Evolutionary conservation across 139 green algal genomes (phyloP).

Genomic region (Raphidocelis subcapitata): DNA sequence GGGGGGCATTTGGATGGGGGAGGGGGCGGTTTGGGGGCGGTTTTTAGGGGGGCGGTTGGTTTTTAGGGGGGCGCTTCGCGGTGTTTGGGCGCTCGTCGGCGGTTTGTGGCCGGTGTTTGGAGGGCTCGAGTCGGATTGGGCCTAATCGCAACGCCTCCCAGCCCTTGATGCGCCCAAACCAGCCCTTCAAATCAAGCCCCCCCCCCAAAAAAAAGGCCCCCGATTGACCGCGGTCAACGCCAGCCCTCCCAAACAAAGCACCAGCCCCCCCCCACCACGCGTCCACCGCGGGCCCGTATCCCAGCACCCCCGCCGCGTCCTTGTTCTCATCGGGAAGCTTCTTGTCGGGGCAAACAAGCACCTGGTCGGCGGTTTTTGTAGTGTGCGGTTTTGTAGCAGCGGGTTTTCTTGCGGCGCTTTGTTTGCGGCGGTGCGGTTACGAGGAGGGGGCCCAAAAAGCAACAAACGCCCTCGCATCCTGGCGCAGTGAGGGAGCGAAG

Average conservation of each 20-base stretch:
- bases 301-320: conserved; percentile 49
- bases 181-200: not conserved
- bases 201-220: not conserved
- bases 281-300: conserved; percentile 56
- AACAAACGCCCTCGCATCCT: not conserved
- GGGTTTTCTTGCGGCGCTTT: not conserved
- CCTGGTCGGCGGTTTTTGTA: conserved; percentile 33
- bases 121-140: no score
- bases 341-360: conserved; percentile 64
- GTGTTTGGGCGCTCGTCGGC: not conserved
- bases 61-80: not conserved
- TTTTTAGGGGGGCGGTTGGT: not conserved
- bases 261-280: conserved; percentile 56
- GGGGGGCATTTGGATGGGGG: conserved; percentile 36
- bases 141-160: no score
- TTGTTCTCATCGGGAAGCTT: conserved; percentile 61
- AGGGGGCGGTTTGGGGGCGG: not conserved
- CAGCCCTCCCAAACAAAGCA: conserved; percentile 45
- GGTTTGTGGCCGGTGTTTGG: no score
- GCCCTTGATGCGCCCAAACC: not conserved
- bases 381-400: not conserved
- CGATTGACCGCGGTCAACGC: conserved; percentile 32
- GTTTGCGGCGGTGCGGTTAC: not conserved
- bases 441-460: not conserved
- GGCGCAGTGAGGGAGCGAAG: not conserved